Base-by-base conservation (phyloP, 257 asterid genomes). In the Scutellaria minor region DNA sequence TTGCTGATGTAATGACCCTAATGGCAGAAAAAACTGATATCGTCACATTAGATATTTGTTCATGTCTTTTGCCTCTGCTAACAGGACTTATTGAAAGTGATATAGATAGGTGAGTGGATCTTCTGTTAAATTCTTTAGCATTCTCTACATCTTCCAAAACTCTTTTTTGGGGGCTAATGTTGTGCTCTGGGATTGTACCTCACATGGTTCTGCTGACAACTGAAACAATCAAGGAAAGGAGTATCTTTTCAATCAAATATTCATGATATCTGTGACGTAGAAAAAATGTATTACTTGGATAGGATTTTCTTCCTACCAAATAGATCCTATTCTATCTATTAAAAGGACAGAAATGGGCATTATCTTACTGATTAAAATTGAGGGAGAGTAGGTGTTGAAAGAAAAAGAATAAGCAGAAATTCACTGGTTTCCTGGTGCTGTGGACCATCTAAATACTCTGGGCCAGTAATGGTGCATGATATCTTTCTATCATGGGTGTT, bases 11-110 rank as follows among this genome's bases (percentile, higher is more conserved):
- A 48, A 75, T 85, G 78, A 78, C 85, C 87, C 83, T 88, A 73
- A 68, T 92, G 83, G 85, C 85, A 13, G 98, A 90, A 79, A 92
- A 86, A 84, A 64, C 70, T 37, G 98, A 95, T 73, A 70, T 84
- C 10, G 85, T 92, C 79, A 92, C 97, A 54, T 79, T 95, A 65
- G 99, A 95, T 66, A 81, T 85, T 57, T 95, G 95, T 83, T 84
- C 97, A 12, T 80, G 89, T 81, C 90, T 95, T 75, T 74, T 95
- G 88, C 98, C 98, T 31, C 93, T 90, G 73, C 83, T 95, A 70
- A 48, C 90, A 1, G 88, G 84, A 80, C 97, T 92, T 73, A 78
- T 95, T 75, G 88, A 85, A 78, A 92, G 96, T 83, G 80, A 84
- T 70, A 78, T 79, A 87, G 98, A 92, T 64, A 88, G 98, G 99